Base-by-base conservation (phyloP, 371 early-diverging fungal genomes). In the Mucor indicus region DNA sequence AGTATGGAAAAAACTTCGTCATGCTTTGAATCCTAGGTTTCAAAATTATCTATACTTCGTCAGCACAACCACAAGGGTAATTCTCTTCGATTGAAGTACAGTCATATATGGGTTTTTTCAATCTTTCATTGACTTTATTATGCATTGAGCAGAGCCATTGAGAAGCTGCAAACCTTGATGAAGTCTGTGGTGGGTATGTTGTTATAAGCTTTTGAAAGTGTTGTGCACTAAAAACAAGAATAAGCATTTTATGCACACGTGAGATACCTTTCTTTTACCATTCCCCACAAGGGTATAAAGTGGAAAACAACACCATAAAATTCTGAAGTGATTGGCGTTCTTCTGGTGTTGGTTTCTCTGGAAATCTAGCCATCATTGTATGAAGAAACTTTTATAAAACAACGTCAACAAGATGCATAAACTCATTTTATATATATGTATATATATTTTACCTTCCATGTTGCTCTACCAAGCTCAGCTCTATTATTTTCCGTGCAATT, bases 211-310 rank as follows among this genome's bases (percentile, higher is more conserved):
- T 44, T 61, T 90, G 87, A 57, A 96, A 93, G 50, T 96, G 95
- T 2, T 72, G 67, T 1, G 97, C 93, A 71, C 98, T 88, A 55
- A 7, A 36, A 22, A 16, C 13, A 6, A 12, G 1, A 6, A 19
- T 39, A 23, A 23, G 15, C 29, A 27, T 7, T 7, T 27, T 7
- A 27, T 7, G 11, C 11, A 27, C 5, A 27, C 5, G n/a, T 11
- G n/a, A 33, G 35, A 33, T 33, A 5, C 4, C 10, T 9, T 25
- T 21, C 13, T 16, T 49, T 72, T 81, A 90, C 90, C 99, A 99
- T 69, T 96, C 95, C 31, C 95, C 96, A 62, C 99, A 99, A 9
- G 99, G 99, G 69, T 97, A 99, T 25, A 98, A 62, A 50, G 90
- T 72, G 3, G 93, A 87, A 46, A 99, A 81, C 11, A 95, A 58